Evolutionary conservation across 306 rosid species (phyloP).

Genomic region (Prunus armeniaca): DNA sequence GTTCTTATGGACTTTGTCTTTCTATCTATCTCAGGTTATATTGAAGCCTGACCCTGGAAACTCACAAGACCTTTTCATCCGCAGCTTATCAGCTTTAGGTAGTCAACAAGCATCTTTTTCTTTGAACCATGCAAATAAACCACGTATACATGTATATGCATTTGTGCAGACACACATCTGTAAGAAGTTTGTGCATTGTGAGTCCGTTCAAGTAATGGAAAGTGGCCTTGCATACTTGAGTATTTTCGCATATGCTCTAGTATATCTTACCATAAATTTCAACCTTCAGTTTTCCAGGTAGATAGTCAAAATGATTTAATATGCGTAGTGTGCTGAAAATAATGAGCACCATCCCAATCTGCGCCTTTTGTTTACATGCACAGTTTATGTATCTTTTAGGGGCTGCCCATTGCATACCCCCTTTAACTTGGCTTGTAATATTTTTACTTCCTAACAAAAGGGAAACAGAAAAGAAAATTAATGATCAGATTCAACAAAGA

Average conservation of each 20-base stretch:
- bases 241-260: background rate
- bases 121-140: background rate
- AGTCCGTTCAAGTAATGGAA: background rate
- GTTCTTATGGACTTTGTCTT: constrained; percentile 8
- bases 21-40: constrained; percentile 62
- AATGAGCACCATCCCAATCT: background rate
- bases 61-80: constrained; percentile 89
- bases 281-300: background rate
- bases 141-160: background rate
- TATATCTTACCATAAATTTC: background rate
- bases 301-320: background rate
- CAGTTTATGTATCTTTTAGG: background rate
- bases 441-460: background rate
- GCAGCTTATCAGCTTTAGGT: constrained; percentile 93
- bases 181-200: background rate
- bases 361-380: background rate
- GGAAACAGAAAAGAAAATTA: background rate
- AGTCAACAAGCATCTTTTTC: constrained; percentile 21
- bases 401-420: background rate
- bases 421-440: background rate
- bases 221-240: background rate
- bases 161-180: background rate
- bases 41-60: constrained; percentile 99
- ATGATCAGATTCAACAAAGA: background rate
- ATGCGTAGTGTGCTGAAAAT: background rate